Base-by-base conservation (phyloP, 2,329 filamentous ascomycete genomes). In the Fusarium sp. region DNA sequence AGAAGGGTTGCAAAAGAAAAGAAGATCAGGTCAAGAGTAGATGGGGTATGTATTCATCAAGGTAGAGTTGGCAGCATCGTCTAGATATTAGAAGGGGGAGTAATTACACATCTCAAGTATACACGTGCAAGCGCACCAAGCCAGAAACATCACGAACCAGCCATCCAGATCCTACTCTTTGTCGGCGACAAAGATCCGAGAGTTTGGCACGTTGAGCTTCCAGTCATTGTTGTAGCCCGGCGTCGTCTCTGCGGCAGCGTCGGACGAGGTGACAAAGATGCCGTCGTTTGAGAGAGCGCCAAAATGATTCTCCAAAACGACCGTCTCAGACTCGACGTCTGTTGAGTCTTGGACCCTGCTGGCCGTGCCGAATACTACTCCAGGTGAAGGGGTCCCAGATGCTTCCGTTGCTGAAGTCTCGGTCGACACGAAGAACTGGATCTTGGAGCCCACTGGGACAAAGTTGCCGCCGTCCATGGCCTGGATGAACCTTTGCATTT, bases 221-320 rank as follows among this genome's bases (percentile, higher is more conserved):
- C 74, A 77, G 13, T 76, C 74, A 6, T 75, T 74, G 29, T 75
- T 75, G 29, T 74, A 73, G 0, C 73, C 72, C n/a, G 73, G 73
- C 1, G 70, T 74, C 6, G 74, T 71, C 40, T 76, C 68, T 4
- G 71, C 69, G 8, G 65, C 61, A 2, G 61, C 57, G 10, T 72
- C 64, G 5, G 70, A 59, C 0, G 74, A 73, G 2, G 79, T 77
- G n/a, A 89, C 61, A 68, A 85, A 90, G 14, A 91, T 74, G 5
- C 89, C 90, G 14, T 84, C 79, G 55, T 87, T 84, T 0, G 90
- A 89, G 16, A 90, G 79, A 9, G 85, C 88, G 20, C 90, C 90
- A 74, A 93, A 92, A 61, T 85, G 82, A 25, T 78, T 78, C 9
- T 81, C 67, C 20, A 81, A 61, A 76, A 80, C 60, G 2, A 46